phyloP scores from a whole-genome alignment of 2,329 filamentous ascomycete genomes.

The Lasiodiplodia sp. region DNA sequence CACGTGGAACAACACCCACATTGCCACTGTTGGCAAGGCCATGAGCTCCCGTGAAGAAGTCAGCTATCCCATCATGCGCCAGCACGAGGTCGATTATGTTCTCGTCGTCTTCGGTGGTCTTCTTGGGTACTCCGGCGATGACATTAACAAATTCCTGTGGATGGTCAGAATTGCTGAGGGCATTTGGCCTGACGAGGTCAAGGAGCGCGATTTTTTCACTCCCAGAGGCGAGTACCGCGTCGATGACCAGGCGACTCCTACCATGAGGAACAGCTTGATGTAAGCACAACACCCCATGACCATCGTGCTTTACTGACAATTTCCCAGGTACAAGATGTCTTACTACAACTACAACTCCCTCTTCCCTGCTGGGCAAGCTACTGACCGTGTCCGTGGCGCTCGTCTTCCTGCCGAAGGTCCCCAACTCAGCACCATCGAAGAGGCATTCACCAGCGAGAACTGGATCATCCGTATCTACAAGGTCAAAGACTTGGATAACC shows the following conservation, averaged over 20 bases:
- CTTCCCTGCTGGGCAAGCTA: constrained; percentile 89
- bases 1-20: constrained; percentile 99
- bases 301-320: constrained; percentile 37
- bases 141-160: constrained; percentile 99
- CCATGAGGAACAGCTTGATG: constrained; percentile 99
- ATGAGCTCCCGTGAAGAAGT: constrained; percentile 98
- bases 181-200: constrained; percentile 99
- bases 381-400: constrained; percentile 85
- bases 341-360: constrained; percentile 97
- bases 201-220: constrained; percentile 96
- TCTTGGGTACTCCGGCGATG: constrained; percentile 95
- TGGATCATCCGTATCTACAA: constrained; percentile 99
- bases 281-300: constrained; percentile 58
- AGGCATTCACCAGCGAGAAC: constrained; percentile 99
- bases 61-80: constrained; percentile 97
- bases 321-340: constrained; percentile 96
- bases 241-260: constrained; percentile 89
- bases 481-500: constrained; percentile 97
- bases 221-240: constrained; percentile 92
- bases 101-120: constrained; percentile 95
- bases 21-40: constrained; percentile 97
- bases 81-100: constrained; percentile 99
- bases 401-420: constrained; percentile 85
- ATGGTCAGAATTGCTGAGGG: constrained; percentile 99
- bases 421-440: constrained; percentile 86